Evolutionary conservation across 345 rosid species (phyloP).

Genomic region (Hevea brasiliensis): DNA sequence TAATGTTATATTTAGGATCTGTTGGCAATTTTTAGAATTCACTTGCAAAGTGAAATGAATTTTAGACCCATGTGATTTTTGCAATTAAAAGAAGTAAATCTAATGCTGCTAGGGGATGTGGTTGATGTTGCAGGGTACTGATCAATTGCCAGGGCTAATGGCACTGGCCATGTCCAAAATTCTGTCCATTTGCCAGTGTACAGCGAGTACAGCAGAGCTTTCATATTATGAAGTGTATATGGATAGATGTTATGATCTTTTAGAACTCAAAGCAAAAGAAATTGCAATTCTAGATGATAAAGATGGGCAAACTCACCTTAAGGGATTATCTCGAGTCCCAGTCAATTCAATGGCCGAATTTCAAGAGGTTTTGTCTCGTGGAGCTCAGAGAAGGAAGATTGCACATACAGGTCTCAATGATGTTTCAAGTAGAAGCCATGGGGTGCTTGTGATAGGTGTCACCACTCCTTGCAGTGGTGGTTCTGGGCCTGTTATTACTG

Average conservation of each 20-base stretch:
- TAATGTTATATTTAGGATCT: too few species aligned
- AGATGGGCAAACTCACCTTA: slow-evolving; percentile 74
- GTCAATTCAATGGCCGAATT: slow-evolving; percentile 63
- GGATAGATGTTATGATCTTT: slow-evolving; percentile 89
- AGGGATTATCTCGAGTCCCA: slow-evolving; percentile 63
- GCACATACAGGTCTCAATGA: slow-evolving; percentile 87
- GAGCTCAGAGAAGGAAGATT: slow-evolving; percentile 67
- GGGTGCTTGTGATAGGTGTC: slow-evolving; percentile 72
- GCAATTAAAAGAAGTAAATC: not conserved
- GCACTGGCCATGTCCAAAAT: slow-evolving; percentile 66
- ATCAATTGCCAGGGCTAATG: slow-evolving; percentile 68
- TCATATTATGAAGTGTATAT: slow-evolving; percentile 89
- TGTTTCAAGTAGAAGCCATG: slow-evolving; percentile 93
- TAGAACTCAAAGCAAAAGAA: slow-evolving; percentile 56
- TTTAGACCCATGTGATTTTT: not conserved
- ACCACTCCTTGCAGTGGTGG: slow-evolving; percentile 38
- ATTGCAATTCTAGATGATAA: slow-evolving; percentile 64
- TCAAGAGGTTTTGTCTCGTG: slow-evolving; percentile 49
- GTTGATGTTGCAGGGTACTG: slow-evolving; percentile 56
- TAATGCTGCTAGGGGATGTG: not conserved
- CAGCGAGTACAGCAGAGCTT: slow-evolving; percentile 54
- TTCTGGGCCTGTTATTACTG: slow-evolving; percentile 41
- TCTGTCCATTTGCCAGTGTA: slow-evolving; percentile 50
- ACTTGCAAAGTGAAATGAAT: not conserved
- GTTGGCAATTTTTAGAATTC: not conserved